phyloP scores from a whole-genome alignment of 2,329 filamentous ascomycete genomes.

The Alternaria sp. region DNA sequence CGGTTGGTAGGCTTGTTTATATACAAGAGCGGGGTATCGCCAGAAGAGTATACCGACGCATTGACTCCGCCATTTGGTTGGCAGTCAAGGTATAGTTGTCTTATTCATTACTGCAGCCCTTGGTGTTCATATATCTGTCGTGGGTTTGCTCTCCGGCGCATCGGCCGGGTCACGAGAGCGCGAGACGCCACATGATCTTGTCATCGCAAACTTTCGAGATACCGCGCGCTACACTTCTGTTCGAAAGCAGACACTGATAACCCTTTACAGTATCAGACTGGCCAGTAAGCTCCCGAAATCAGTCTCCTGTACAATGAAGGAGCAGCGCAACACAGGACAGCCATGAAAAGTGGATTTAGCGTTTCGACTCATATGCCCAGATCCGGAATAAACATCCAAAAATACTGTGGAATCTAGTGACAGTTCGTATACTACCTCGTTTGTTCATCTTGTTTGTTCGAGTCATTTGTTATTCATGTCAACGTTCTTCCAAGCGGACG shows the following conservation, averaged over 20 bases:
- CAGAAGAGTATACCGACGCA: neutral
- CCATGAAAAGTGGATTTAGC: neutral
- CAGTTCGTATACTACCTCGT: neutral
- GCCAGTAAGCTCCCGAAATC: neutral
- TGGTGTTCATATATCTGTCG: neutral
- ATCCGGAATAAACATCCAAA: neutral
- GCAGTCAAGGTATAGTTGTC: neutral
- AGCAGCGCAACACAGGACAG: neutral
- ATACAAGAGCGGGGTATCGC: neutral
- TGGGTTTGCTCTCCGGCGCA: neutral
- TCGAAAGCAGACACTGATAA: neutral
- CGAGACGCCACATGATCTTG: neutral
- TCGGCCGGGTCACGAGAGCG: neutral
- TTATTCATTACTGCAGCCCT: neutral
- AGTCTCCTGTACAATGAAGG: neutral
- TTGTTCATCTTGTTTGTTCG: neutral
- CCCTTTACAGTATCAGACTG: neutral
- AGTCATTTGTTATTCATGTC: neutral
- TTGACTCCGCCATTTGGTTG: neutral
- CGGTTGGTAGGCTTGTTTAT: neutral
- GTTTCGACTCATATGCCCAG: neutral
- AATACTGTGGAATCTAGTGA: neutral
- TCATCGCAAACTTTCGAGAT: neutral
- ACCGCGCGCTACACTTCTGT: neutral
- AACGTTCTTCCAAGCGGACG: neutral